Base-by-base conservation (phyloP, 1,284 basidiomycete species). In the Cystobasidiaceae sp. region DNA sequence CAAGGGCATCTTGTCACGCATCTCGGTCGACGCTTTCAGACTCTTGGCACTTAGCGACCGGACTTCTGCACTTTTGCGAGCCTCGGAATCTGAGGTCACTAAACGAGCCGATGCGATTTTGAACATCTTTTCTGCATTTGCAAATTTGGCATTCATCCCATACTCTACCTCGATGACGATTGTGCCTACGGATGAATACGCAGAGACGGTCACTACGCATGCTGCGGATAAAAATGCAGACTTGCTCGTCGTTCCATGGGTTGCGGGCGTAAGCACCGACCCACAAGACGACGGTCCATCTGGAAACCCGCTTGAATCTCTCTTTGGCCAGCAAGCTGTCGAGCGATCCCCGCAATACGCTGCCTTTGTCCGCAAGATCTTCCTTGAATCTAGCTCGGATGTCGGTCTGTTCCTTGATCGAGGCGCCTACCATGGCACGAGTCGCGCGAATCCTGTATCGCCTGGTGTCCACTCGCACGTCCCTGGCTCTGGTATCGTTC, bases 31-130 rank as follows among this genome's bases (percentile, higher is more conserved):
- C 70, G 88, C 87, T 0, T 82, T 93, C 11, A 88, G 90, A 52
- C 82, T 94, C n/a, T 84, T 93, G 70, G 92, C 93, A 74, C 81
- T 96, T 58, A 89, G 90, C 7, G 86, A 87, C 57, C 86, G 92
- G 68, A 89, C 90, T 0, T 91, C 88, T 8, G 89, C 88, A 0
- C 86, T 94, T 30, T 83, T 94, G 78, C 86, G 85, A 73, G 88
- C 88, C 1, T 85, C 89, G 56, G 85, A 85, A 33, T 83, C 82
- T 0, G 85, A 88, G 60, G 80, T 81, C 49, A 78, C 84, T 15
- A 80, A 91, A 45, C 82, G 82, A 51, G 84, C 84, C 65, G 93
- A 97, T 75, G 84, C 90, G 9, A 80, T 93, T 28, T 79, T 92
- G 28, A 85, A 87, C 49, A 83, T 94, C 43, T 89, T 89, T 79